phyloP scores from a whole-genome alignment of 352 stramenopile genomes.

The Pythium folliculosum region DNA sequence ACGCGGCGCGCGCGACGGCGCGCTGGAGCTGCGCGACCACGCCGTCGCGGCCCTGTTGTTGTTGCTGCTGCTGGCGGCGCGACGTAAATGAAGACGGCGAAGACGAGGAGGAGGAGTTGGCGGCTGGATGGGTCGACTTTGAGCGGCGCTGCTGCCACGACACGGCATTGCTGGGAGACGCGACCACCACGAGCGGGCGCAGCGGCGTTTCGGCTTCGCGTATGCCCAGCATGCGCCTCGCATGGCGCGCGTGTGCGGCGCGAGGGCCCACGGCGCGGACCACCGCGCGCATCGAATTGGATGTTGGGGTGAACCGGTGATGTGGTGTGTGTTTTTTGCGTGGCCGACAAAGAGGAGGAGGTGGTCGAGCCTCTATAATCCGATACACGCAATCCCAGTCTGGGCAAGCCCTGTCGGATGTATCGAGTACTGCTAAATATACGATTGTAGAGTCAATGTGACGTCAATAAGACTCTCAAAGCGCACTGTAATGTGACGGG shows the following conservation, averaged over 20 bases:
- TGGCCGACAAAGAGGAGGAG: not conserved
- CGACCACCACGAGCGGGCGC: not conserved
- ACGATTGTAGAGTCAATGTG: too few relatives aligned
- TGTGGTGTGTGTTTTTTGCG: not conserved
- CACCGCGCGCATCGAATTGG: not conserved
- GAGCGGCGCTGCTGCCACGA: constrained; percentile 3
- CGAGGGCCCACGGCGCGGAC: not conserved
- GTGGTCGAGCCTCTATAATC: not conserved
- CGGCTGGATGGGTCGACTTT: constrained; percentile 9
- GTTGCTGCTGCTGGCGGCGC: constrained; percentile 18
- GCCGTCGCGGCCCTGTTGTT: constrained; percentile 5
- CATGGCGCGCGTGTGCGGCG: not conserved
- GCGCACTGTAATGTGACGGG: not conserved
- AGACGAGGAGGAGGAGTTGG: not conserved
- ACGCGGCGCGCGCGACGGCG: constrained; percentile 38
- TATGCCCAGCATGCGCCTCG: not conserved
- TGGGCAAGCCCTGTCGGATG: not conserved
- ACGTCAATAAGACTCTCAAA: too few relatives aligned
- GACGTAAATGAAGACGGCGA: constrained; percentile 22
- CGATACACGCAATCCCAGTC: not conserved
- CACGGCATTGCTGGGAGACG: not conserved
- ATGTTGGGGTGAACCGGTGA: not conserved
- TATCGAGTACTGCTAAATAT: not conserved
- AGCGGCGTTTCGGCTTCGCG: not conserved
- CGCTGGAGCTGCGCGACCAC: constrained; percentile 41